phyloP scores from a whole-genome alignment of 148 eudicot genomes.

The Fallopia convolvulus region DNA sequence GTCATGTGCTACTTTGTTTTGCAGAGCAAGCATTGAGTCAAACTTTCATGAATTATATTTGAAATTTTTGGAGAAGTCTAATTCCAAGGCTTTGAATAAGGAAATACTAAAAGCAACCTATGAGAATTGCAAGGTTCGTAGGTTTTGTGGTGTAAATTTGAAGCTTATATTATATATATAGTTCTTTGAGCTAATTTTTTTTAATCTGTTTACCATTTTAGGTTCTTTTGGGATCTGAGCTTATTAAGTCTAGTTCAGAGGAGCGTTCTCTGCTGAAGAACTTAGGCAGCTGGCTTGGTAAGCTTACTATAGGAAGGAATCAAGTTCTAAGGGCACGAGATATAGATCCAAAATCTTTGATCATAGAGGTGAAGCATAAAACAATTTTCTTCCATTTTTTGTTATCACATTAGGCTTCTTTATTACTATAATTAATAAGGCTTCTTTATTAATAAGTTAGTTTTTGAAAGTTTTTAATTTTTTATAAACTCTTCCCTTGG shows the following conservation, averaged over 20 bases:
- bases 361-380: constrained; percentile 53
- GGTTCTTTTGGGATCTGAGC: constrained; percentile 94
- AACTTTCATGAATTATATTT: constrained; percentile 89
- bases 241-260: constrained; percentile 92
- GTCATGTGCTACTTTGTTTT: constrained; percentile 10
- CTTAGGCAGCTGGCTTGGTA: constrained; percentile 98
- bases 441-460: no score
- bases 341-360: constrained; percentile 83
- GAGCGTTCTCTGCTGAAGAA: constrained; percentile 93
- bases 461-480: no score
- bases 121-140: constrained; percentile 87
- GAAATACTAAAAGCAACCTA: constrained; percentile 78
- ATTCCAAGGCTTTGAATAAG: constrained; percentile 54
- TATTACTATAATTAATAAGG: neutral
- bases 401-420: neutral
- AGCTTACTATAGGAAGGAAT: constrained; percentile 87
- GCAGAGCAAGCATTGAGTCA: constrained; percentile 94
- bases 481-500: no score
- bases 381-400: neutral
- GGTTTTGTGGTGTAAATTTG: constrained; percentile 3
- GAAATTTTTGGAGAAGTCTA: constrained; percentile 83
- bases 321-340: constrained; percentile 78
- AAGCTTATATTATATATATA: neutral
- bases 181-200: neutral
- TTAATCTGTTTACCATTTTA: constrained; percentile 13